These are phyloP conservation scores for Leccinum disarticulatum DNA, from an alignment of 768 basidiomycete species.

Conservation along the genomic window DNA sequence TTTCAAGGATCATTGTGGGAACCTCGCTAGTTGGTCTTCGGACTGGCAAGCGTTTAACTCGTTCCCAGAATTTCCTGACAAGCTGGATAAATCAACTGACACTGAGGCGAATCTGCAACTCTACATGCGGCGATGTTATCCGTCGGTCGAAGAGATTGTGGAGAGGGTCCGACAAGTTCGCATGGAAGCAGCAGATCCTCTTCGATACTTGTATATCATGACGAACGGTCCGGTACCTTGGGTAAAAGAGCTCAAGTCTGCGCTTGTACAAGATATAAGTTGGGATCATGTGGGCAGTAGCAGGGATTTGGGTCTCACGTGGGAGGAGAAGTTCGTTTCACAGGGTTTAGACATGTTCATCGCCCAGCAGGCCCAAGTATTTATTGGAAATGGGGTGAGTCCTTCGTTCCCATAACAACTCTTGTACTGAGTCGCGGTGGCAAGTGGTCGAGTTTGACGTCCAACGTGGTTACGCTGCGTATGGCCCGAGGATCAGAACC, in stretches of 20 bases:
- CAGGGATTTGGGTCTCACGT: slow-evolving; percentile 40
- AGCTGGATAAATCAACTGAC: slow-evolving; percentile 32
- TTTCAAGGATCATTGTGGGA: slow-evolving; percentile 44
- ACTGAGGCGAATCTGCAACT: slow-evolving; percentile 22
- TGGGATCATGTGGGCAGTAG: slow-evolving; percentile 45
- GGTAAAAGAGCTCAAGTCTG: slow-evolving; percentile 40
- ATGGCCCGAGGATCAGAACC: slow-evolving; percentile 30
- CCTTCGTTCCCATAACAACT: neutral
- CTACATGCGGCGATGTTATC: slow-evolving; percentile 43
- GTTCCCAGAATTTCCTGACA: slow-evolving; percentile 43
- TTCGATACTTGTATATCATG: slow-evolving; percentile 45
- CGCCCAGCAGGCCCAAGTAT: slow-evolving; percentile 45
- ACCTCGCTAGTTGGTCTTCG: slow-evolving; percentile 36
- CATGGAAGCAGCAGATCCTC: slow-evolving; percentile 17
- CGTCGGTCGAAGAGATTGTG: slow-evolving; percentile 44
- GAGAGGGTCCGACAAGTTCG: slow-evolving; percentile 38
- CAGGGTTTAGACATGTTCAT: slow-evolving; percentile 54
- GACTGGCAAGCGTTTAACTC: slow-evolving; percentile 47
- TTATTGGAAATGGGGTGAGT: slow-evolving; percentile 56
- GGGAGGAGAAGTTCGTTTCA: slow-evolving; percentile 43
- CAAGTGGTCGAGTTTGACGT: slow-evolving; percentile 44
- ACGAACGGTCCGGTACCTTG: slow-evolving; percentile 46
- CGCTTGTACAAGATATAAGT: slow-evolving; percentile 28
- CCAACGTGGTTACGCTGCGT: slow-evolving; percentile 40
- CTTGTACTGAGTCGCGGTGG: slow-evolving; percentile 3